phyloP scores from a whole-genome alignment of 352 stramenopile genomes.

The Phytophthora cactorum region DNA sequence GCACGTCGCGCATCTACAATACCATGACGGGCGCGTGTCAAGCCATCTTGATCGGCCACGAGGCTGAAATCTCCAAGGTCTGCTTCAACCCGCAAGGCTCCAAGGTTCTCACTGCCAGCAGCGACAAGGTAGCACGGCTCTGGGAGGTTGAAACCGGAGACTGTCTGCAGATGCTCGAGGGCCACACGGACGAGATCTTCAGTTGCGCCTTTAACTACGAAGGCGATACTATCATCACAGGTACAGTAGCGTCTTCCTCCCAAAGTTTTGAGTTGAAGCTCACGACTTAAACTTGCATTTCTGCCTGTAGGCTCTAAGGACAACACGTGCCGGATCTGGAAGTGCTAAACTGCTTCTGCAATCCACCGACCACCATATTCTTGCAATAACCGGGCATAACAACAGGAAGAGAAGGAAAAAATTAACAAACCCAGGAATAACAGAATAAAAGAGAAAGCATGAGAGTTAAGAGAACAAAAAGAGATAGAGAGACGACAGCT shows the following conservation, averaged over 20 bases:
- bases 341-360: slow-evolving; percentile 53
- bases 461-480: slow-evolving; percentile 29
- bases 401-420: not conserved
- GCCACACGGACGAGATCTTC: slow-evolving; percentile 98
- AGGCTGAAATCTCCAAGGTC: slow-evolving; percentile 96
- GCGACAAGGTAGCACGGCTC: slow-evolving; percentile 93
- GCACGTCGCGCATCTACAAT: slow-evolving; percentile 95
- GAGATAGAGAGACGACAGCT: slow-evolving; percentile 8
- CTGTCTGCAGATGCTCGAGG: slow-evolving; percentile 94
- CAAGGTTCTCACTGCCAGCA: slow-evolving; percentile 94
- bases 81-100: slow-evolving; percentile 96
- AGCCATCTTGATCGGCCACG: slow-evolving; percentile 95
- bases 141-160: slow-evolving; percentile 96
- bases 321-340: slow-evolving; percentile 88
- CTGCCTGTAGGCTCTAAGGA: slow-evolving; percentile 70
- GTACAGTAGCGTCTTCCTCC: slow-evolving; percentile 46
- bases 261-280: too few species aligned
- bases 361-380: not conserved
- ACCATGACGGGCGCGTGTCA: slow-evolving; percentile 95
- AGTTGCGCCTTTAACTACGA: slow-evolving; percentile 97
- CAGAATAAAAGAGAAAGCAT: slow-evolving; percentile 9
- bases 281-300: not conserved
- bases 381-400: not conserved
- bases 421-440: not conserved
- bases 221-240: slow-evolving; percentile 97